Percentiles rank a stretch among this genome's conserved stretches.
Conservation (phyloP, 2,329 filamentous ascomycete genomes). For the Ophiostoma triangulosporum region DNA sequence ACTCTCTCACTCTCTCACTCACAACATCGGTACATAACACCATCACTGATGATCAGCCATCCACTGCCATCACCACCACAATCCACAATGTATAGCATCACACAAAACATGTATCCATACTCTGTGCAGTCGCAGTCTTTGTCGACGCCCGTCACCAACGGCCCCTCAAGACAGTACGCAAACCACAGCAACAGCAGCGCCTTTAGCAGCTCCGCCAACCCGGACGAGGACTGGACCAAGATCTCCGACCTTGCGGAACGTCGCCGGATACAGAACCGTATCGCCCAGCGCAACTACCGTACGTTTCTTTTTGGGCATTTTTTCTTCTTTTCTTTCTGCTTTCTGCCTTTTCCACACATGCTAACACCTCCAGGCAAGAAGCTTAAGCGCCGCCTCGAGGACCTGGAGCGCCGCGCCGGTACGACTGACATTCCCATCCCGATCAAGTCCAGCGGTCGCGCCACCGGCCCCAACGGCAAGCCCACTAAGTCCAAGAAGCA, state of each 20-base stretch:
- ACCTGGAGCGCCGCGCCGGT: constrained; percentile 66
- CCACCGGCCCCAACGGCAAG: not conserved
- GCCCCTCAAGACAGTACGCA: constrained; percentile 50
- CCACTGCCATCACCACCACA: constrained; percentile 6
- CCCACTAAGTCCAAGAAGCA: constrained; percentile 2
- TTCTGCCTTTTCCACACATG: not conserved
- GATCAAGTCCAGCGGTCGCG: constrained; percentile 1
- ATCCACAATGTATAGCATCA: constrained; percentile 30
- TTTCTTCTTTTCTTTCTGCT: not conserved
- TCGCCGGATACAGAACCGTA: constrained; percentile 88
- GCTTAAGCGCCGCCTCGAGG: constrained; percentile 79
- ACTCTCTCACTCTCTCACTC: no score
- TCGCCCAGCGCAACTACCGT: constrained; percentile 97
- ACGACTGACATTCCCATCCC: constrained; percentile 19
- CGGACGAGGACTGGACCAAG: constrained; percentile 98
- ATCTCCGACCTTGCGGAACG: constrained; percentile 94
- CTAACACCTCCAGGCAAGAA: constrained; percentile 55
- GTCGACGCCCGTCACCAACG: constrained; percentile 18
- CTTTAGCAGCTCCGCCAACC: constrained; percentile 86
- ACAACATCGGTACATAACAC: not conserved
- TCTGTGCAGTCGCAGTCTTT: constrained; percentile 16
- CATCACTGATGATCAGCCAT: no score
- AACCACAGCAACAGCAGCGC: constrained; percentile 78
- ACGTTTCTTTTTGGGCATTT: constrained; percentile 18
- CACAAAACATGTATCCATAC: constrained; percentile 28